These are phyloP conservation scores for Blumeria hordei DNA, from an alignment of 2,329 filamentous ascomycete genomes.

Conservation along the genomic window DNA sequence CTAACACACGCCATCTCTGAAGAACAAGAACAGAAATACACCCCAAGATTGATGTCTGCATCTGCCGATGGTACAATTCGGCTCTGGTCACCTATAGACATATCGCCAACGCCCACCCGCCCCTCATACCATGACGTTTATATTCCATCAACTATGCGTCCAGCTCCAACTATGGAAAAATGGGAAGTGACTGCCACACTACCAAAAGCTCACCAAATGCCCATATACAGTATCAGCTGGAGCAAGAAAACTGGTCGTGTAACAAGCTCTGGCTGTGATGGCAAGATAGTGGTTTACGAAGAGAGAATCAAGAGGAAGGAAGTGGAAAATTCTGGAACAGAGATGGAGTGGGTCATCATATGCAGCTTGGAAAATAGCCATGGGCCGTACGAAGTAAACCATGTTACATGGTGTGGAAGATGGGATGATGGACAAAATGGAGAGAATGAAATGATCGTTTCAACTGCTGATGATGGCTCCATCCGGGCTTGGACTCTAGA, in stretches of 20 bases:
- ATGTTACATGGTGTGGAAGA: slow-evolving; percentile 65
- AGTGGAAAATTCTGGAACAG: slow-evolving; percentile 10
- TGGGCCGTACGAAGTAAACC: slow-evolving; percentile 85
- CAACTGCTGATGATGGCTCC: slow-evolving; percentile 76
- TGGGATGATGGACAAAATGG: slow-evolving; percentile 37
- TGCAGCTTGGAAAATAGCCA: slow-evolving; percentile 51
- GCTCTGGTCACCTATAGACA: slow-evolving; percentile 41
- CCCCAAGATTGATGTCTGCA: slow-evolving; percentile 44
- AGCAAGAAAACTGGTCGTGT: slow-evolving; percentile 52
- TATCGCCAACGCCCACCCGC: slow-evolving; percentile 11
- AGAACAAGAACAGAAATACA: slow-evolving; percentile 9
- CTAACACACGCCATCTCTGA: slow-evolving; percentile 3
- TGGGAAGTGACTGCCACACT: slow-evolving; percentile 63
- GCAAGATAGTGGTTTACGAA: slow-evolving; percentile 53
- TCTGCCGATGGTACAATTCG: slow-evolving; percentile 63
- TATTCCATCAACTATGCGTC: slow-evolving; percentile 78
- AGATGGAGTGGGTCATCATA: slow-evolving; percentile 45
- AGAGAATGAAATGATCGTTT: slow-evolving; percentile 70
- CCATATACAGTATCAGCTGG: slow-evolving; percentile 72
- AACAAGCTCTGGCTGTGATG: slow-evolving; percentile 77
- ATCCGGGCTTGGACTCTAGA: slow-evolving; percentile 58
- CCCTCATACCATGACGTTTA: slow-evolving; percentile 20
- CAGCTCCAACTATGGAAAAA: slow-evolving; percentile 45
- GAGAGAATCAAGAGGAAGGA: slow-evolving; percentile 22
- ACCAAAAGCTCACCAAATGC: slow-evolving; percentile 50